Evolutionary conservation across 495 filamentous ascomycete genomes (phyloP).

Genomic region (Penicillium steckii): DNA sequence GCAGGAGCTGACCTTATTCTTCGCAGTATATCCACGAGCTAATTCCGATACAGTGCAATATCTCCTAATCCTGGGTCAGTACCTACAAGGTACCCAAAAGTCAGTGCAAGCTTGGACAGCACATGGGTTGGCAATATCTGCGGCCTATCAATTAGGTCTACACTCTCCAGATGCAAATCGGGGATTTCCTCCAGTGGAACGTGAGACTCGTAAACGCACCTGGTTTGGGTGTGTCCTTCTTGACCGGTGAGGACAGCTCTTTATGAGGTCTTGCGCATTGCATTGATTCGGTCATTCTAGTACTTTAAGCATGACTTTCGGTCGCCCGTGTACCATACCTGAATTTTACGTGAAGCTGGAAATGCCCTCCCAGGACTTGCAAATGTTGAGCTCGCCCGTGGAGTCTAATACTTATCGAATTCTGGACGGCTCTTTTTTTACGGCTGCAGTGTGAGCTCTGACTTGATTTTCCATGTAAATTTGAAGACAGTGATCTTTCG

Average conservation of each 20-base stretch:
- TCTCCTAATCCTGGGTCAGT: conserved; percentile 37
- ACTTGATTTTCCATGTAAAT: not conserved
- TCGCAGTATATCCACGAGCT: not conserved
- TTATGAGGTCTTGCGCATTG: not conserved
- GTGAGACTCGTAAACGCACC: conserved; percentile 38
- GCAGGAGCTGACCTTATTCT: not conserved
- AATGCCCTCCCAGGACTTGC: conserved; percentile 27
- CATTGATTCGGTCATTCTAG: conserved; percentile 15
- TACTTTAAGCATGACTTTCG: conserved; percentile 45
- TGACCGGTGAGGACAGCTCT: conserved; percentile 33
- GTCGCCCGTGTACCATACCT: conserved; percentile 35
- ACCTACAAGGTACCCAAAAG: conserved; percentile 43
- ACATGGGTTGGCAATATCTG: conserved; percentile 38
- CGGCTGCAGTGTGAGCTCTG: conserved; percentile 28
- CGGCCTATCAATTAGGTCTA: conserved; percentile 37
- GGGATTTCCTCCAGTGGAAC: conserved; percentile 22
- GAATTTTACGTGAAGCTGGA: conserved; percentile 32
- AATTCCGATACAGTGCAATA: conserved; percentile 26
- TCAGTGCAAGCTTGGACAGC: conserved; percentile 44
- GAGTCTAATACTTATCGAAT: not conserved
- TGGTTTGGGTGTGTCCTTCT: conserved; percentile 48
- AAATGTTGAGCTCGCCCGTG: conserved; percentile 7
- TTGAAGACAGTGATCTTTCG: not conserved
- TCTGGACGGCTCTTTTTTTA: conserved; percentile 28
- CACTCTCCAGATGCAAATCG: conserved; percentile 31